These are phyloP conservation scores for Aspergillus avenaceus DNA, from an alignment of 495 filamentous ascomycete species.

Conservation along the genomic window DNA sequence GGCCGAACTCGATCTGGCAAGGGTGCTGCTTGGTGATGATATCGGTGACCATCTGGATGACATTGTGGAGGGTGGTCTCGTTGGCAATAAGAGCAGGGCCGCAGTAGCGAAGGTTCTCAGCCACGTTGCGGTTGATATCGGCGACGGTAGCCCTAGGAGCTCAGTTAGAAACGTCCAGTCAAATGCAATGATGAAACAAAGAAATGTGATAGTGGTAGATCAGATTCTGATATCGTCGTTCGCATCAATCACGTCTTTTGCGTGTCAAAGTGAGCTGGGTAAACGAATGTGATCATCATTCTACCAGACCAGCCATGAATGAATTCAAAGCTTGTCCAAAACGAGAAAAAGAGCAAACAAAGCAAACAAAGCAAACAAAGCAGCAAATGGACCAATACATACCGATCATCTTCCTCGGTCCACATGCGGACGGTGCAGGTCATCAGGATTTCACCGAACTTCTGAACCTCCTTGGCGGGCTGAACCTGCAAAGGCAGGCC, in stretches of 20 bases:
- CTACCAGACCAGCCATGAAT: slow-evolving; percentile 7
- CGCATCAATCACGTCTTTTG: slow-evolving; percentile 76
- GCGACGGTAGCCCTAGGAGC: slow-evolving; percentile 72
- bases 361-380: too few relatives aligned
- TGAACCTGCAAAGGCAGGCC: slow-evolving; percentile 79
- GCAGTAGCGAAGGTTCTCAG: slow-evolving; percentile 86
- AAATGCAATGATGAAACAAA: slow-evolving; percentile 8
- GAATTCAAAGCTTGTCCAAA: slow-evolving; percentile 5
- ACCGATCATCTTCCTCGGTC: slow-evolving; percentile 90
- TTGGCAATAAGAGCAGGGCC: slow-evolving; percentile 82
- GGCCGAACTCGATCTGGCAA: slow-evolving; percentile 84
- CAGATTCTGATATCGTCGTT: slow-evolving; percentile 65
- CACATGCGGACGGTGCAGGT: slow-evolving; percentile 79
- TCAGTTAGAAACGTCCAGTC: slow-evolving; percentile 33
- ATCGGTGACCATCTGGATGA: slow-evolving; percentile 60
- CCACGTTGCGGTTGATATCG: slow-evolving; percentile 91
- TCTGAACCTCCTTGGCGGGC: slow-evolving; percentile 69
- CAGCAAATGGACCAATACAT: too few relatives aligned
- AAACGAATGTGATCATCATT: slow-evolving; percentile 90
- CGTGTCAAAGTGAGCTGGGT: slow-evolving; percentile 99
- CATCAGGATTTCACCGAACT: slow-evolving; percentile 84
- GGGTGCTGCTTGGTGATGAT: slow-evolving; percentile 86
- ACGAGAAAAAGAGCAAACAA: slow-evolving; percentile 25
- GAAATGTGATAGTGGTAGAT: slow-evolving; percentile 16
- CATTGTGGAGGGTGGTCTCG: slow-evolving; percentile 56